Evolutionary conservation across 2,329 filamentous ascomycete species (phyloP).

Genomic region (Colletotrichum australisinense): DNA sequence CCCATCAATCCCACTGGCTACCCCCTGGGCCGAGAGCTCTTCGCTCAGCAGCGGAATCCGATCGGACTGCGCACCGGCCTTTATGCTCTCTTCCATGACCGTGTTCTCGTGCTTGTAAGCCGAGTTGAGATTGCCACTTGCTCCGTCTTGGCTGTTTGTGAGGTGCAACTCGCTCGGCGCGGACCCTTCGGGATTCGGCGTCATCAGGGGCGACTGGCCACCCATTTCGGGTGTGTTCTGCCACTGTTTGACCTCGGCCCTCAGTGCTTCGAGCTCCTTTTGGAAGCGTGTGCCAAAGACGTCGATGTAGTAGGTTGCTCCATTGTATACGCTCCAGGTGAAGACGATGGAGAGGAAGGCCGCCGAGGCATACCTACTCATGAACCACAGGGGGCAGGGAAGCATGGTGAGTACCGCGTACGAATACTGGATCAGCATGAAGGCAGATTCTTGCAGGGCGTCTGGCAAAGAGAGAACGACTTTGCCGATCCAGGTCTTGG

Average conservation of each 20-base stretch:
- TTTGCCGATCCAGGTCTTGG: slow-evolving; percentile 88
- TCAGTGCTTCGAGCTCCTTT: slow-evolving; percentile 91
- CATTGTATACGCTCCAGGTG: slow-evolving; percentile 95
- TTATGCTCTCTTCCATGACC: slow-evolving; percentile 38
- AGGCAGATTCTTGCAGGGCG: slow-evolving; percentile 84
- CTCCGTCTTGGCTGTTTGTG: slow-evolving; percentile 32
- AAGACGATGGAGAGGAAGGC: slow-evolving; percentile 86
- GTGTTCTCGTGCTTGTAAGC: slow-evolving; percentile 25
- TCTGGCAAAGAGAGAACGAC: slow-evolving; percentile 83
- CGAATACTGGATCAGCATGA: slow-evolving; percentile 94
- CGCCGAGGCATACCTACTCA: slow-evolving; percentile 83
- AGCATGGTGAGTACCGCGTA: slow-evolving; percentile 95
- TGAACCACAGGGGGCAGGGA: slow-evolving; percentile 95
- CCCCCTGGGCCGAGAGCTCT: slow-evolving; percentile 48
- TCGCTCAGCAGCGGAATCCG: slow-evolving; percentile 68
- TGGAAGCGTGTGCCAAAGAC: slow-evolving; percentile 97
- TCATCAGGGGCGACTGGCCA: slow-evolving; percentile 51
- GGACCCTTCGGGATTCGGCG: slow-evolving; percentile 44
- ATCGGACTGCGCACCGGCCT: slow-evolving; percentile 49
- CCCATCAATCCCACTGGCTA: slow-evolving; percentile 56
- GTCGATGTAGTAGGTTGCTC: slow-evolving; percentile 97
- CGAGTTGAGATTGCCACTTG: slow-evolving; percentile 33
- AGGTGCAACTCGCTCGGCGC: slow-evolving; percentile 21
- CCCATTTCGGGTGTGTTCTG: slow-evolving; percentile 70
- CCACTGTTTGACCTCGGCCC: slow-evolving; percentile 90